A percentile compares a stretch with the other conserved stretches of the same genome.
These are phyloP conservation scores for Musa beccarii DNA, from an alignment of 176 grass and related monocot species.

Conservation along the genomic window DNA sequence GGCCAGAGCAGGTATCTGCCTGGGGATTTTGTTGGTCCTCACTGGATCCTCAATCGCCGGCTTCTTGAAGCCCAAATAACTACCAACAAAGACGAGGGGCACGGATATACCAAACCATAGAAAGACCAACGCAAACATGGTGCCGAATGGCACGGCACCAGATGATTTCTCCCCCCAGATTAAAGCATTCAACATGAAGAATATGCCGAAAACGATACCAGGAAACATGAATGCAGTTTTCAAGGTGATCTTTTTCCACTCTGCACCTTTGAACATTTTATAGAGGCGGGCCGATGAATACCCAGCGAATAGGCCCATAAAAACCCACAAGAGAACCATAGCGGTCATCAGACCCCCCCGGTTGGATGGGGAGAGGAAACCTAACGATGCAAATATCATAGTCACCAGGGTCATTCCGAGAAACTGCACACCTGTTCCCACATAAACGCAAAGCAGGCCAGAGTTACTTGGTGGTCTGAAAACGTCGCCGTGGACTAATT, in stretches of 20 bases:
- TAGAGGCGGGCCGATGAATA: conserved; percentile 35
- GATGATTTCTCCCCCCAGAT: conserved; percentile 49
- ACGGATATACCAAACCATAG: conserved; percentile 47
- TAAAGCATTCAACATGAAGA: conserved; percentile 40
- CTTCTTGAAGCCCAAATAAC: conserved; percentile 42
- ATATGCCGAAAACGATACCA: conserved; percentile 34
- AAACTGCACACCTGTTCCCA: conserved; percentile 38
- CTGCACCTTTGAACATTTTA: conserved; percentile 45
- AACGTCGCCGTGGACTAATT: conserved; percentile 37
- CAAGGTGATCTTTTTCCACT: conserved; percentile 48
- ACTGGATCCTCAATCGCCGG: conserved; percentile 40
- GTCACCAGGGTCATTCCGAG: conserved; percentile 40
- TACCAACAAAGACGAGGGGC: conserved; percentile 40
- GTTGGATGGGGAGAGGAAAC: conserved; percentile 39
- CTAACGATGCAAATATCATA: conserved; percentile 39
- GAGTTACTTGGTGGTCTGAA: conserved; percentile 39
- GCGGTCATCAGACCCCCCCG: conserved; percentile 46
- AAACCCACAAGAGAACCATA: conserved; percentile 43
- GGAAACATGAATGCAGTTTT: conserved; percentile 54
- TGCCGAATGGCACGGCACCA: conserved; percentile 42
- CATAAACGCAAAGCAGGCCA: conserved; percentile 38
- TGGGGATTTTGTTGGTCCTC: conserved; percentile 42
- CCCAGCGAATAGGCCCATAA: conserved; percentile 43
- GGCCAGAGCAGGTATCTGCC: conserved; percentile 39
- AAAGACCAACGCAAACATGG: conserved; percentile 44